These are phyloP conservation scores for Crithidia acanthocephali DNA, from an alignment of 208 protist species.

Conservation along the genomic window DNA sequence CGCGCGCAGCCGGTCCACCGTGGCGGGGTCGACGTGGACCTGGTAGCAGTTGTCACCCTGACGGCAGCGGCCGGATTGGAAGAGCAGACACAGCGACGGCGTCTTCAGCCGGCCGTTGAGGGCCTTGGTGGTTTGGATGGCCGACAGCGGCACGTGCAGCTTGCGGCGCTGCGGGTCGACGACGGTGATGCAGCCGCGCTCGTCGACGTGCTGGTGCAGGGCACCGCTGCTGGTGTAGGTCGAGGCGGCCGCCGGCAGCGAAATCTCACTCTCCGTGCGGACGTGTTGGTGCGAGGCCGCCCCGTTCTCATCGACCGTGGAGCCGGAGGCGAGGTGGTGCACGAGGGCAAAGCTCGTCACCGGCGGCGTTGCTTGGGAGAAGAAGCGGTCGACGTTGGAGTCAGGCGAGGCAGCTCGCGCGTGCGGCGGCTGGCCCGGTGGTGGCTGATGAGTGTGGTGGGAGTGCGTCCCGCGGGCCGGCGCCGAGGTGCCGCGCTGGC, in stretches of 20 bases:
- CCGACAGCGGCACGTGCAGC: conserved; percentile 58
- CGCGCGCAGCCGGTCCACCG: conserved; percentile 59
- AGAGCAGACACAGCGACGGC: conserved; percentile 83
- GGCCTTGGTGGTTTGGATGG: conserved; percentile 64
- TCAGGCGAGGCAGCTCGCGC: conserved; percentile 23
- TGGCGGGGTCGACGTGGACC: conserved; percentile 61
- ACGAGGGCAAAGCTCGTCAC: not conserved
- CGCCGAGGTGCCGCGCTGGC: conserved; percentile 7
- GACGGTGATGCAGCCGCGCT: conserved; percentile 50
- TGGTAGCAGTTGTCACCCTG: conserved; percentile 82
- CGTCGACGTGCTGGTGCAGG: conserved; percentile 31
- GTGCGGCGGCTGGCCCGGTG: not conserved
- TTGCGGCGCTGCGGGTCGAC: conserved; percentile 80
- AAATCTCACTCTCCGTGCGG: conserved; percentile 27
- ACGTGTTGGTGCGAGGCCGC: conserved; percentile 4
- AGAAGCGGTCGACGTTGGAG: conserved; percentile 24
- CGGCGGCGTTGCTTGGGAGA: conserved; percentile 12
- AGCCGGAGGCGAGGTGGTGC: conserved; percentile 4
- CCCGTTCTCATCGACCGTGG: conserved; percentile 11
- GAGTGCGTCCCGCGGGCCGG: not conserved
- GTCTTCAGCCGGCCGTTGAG: conserved; percentile 49
- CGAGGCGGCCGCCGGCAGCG: conserved; percentile 24
- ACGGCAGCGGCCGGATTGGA: conserved; percentile 64
- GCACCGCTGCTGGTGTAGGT: conserved; percentile 28
- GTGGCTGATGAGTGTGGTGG: not conserved